Conservation (phyloP, 73 alveolate species). For the Paramecium sonneborni region DNA sequence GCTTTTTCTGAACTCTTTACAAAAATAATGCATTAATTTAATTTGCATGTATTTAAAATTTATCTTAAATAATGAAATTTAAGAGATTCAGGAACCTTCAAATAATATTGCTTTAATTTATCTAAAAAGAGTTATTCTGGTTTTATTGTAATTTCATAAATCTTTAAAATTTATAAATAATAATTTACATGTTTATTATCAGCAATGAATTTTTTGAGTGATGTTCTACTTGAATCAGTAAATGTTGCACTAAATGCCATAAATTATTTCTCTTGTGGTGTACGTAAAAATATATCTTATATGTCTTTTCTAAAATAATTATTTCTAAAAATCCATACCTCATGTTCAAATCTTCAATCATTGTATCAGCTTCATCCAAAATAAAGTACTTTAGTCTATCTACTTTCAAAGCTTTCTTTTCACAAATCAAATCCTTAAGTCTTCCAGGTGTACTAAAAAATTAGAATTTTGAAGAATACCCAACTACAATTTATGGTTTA, state of each 20-base stretch:
- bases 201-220: constrained; percentile 93
- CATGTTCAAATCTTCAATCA: constrained; percentile 60
- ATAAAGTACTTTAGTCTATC: constrained; percentile 55
- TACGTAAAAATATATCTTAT: constrained; percentile 95
- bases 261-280: constrained; percentile 98
- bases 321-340: constrained; percentile 59
- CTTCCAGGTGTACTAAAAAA: constrained; percentile 99
- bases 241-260: constrained; percentile 99
- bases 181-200: constrained; percentile 17
- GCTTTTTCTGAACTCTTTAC: constrained; percentile 61
- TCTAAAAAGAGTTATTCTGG: constrained; percentile 92
- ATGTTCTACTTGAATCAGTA: constrained; percentile 88
- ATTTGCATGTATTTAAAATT: constrained; percentile 68
- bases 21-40: constrained; percentile 59
- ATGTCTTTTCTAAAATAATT: constrained; percentile 98
- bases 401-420: constrained; percentile 82
- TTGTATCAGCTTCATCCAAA: constrained; percentile 63
- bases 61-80: constrained; percentile 77
- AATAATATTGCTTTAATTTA: constrained; percentile 97
- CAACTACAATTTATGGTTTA: constrained; percentile 66
- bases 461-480: neutral
- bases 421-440: constrained; percentile 91
- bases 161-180: neutral
- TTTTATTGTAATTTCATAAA: constrained; percentile 46
- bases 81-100: constrained; percentile 95